A percentile compares a stretch with the other conserved stretches of the same genome.
phyloP scores from a whole-genome alignment of 148 eudicot genomes.

The Pouteria glomerata region DNA sequence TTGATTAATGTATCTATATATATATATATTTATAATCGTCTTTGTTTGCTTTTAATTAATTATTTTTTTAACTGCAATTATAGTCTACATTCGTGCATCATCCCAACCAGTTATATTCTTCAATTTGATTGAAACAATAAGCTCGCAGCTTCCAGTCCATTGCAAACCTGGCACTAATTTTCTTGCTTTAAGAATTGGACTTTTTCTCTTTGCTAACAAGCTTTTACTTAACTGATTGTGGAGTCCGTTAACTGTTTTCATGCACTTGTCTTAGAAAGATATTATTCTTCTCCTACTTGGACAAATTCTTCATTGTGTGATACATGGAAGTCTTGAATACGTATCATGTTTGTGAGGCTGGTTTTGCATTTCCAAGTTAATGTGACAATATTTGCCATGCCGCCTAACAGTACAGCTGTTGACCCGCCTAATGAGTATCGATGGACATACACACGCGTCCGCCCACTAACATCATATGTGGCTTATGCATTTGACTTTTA shows the following conservation, averaged over 20 bases:
- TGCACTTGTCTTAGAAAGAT: not conserved
- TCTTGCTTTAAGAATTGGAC: not conserved
- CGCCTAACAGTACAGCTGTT: too few relatives aligned
- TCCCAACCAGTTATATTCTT: too few relatives aligned
- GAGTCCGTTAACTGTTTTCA: not conserved
- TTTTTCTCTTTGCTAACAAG: not conserved
- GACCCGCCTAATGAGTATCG: not conserved
- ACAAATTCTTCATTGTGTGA: not conserved
- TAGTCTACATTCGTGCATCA: too few relatives aligned
- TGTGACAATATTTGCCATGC: too few relatives aligned
- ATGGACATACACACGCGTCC: not conserved
- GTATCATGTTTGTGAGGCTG: not conserved
- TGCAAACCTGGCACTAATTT: not conserved
- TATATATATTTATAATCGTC: not conserved
- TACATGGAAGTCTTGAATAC: not conserved
- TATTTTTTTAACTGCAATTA: not conserved
- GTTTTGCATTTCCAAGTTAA: not conserved
- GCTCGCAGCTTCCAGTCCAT: too few relatives aligned
- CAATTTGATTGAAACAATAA: too few relatives aligned
- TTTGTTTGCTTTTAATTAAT: not conserved
- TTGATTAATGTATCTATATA: not conserved
- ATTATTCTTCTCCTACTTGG: not conserved
- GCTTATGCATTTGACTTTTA: conserved; percentile 22
- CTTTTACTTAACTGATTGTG: not conserved
- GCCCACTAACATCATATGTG: not conserved